These are phyloP conservation scores for Aureobasidium sp. DNA, from an alignment of 2,329 filamentous ascomycete species.

Conservation along the genomic window DNA sequence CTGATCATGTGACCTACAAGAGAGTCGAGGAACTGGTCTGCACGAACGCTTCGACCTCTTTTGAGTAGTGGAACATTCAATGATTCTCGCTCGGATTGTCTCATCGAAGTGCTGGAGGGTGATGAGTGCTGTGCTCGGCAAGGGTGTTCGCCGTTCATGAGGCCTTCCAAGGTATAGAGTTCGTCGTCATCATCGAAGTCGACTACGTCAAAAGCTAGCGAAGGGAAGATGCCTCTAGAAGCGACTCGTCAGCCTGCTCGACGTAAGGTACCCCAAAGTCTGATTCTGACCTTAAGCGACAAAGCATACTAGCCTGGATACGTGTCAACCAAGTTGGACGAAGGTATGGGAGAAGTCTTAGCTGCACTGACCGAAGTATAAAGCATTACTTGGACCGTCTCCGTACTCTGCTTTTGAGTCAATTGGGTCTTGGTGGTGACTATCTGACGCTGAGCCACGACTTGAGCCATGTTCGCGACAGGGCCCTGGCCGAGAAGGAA, in stretches of 20 bases:
- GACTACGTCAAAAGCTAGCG: not conserved
- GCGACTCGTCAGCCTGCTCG: not conserved
- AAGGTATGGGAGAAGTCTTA: not conserved
- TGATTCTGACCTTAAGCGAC: not conserved
- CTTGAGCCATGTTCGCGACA: not conserved
- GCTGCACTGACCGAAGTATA: slow-evolving; percentile 1
- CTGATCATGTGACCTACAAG: slow-evolving; percentile 29
- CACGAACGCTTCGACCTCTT: slow-evolving; percentile 29
- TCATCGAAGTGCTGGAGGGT: not conserved
- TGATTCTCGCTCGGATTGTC: not conserved
- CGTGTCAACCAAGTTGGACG: not conserved
- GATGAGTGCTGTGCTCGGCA: not conserved
- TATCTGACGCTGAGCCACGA: not conserved
- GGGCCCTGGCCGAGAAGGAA: not conserved
- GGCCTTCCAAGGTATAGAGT: not conserved
- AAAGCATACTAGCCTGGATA: slow-evolving; percentile 2
- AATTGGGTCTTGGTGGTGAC: not conserved
- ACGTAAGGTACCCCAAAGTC: too few species aligned
- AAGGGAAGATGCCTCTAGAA: not conserved
- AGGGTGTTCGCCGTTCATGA: not conserved
- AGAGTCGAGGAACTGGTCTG: slow-evolving; percentile 36
- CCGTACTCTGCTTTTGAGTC: slow-evolving; percentile 11
- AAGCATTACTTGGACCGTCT: slow-evolving; percentile 14
- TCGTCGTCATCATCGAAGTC: slow-evolving; percentile 3
- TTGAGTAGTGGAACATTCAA: not conserved